These are phyloP conservation scores for Phytophthora lateralis DNA, from an alignment of 352 stramenopile genomes.

Conservation along the genomic window DNA sequence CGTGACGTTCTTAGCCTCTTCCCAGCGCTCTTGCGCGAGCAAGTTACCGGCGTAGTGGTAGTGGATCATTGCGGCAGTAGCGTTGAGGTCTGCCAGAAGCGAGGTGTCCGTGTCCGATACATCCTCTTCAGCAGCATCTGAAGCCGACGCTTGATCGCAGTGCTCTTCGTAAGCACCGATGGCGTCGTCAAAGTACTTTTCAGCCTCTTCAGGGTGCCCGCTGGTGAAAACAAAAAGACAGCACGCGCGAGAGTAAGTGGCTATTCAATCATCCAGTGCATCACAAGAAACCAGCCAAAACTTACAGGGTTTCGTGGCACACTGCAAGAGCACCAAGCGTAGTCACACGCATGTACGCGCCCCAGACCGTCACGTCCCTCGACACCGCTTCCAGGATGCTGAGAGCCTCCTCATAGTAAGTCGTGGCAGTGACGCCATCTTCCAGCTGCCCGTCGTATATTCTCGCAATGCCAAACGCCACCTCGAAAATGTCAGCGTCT, in stretches of 20 bases:
- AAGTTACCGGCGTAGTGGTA: constrained; percentile 38
- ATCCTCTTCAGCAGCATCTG: constrained; percentile 6
- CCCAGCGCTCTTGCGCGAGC: constrained; percentile 26
- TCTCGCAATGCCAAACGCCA: constrained; percentile 32
- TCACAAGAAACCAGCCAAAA: background rate
- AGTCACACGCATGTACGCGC: constrained; percentile 28
- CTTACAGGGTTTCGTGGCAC: constrained; percentile 34
- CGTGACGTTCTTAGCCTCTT: constrained; percentile 34
- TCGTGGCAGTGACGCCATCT: constrained; percentile 19
- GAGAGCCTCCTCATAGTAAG: constrained; percentile 32
- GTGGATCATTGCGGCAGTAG: constrained; percentile 34
- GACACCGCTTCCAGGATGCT: constrained; percentile 19
- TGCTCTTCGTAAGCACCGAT: constrained; percentile 36
- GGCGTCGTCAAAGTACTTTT: constrained; percentile 32
- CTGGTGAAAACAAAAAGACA: constrained; percentile 4
- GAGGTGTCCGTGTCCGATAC: constrained; percentile 14
- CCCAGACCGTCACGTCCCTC: constrained; percentile 23
- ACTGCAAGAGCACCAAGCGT: constrained; percentile 33
- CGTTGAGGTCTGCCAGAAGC: constrained; percentile 29
- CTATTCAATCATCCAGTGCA: background rate
- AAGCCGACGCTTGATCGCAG: constrained; percentile 18
- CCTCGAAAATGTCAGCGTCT: constrained; percentile 27
- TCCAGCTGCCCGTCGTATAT: constrained; percentile 33
- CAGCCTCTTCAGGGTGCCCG: constrained; percentile 19
- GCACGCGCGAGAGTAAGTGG: background rate